Evolutionary conservation across 2,329 filamentous ascomycete genomes (phyloP), one percentile per base, ranked within the genome.

Genomic region (Neocatenulostroma microsporum): DNA sequence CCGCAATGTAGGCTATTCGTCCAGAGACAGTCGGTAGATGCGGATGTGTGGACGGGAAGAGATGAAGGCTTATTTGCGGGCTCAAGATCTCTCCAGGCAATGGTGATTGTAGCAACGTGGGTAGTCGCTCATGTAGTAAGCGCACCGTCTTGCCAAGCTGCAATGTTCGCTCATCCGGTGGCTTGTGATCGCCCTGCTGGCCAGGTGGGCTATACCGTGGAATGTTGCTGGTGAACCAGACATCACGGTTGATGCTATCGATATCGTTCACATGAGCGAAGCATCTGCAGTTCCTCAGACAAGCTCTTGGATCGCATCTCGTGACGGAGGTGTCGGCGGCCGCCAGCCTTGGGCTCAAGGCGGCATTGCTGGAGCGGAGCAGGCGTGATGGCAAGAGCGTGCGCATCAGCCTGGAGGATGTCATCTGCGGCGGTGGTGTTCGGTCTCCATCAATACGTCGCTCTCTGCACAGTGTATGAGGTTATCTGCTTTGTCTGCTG

Each of bases 21-120:
- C 91, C 91, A 19, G 84, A 85, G 26, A 96, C 91, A n/a, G 79
- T 83, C 21, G 91, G 91, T 3, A 98, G 83, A 59, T 89, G 82
- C 3, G 84, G 85, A 54, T 93, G 84, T 0, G 84, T 91, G 4
- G 76, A 80, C 13, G 77, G 77, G 47, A 81, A 81, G 11, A 80
- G 67, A 49, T 79, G 74, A 14, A 81, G 68, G 18, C 67, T 72
- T 35, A 80, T 74, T 41, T 68, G 70, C 2, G 77, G 76, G 2
- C 75, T 76, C 30, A 81, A 69, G 14, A 80, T 75, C 18, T 78
- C 70, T 30, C 71, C 69, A 4, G 77, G 77, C 5, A 80, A 64
- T 1, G 77, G 74, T 26, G 74, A 73, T 37, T 72, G 69, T 14
- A 81, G 64, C 4, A 81, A 64, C 8, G 70, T 74, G 2, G 77